A percentile compares a stretch with the other conserved stretches of the same genome.
phyloP scores from a whole-genome alignment of 306 rosid species.

The Vigna trinervia region DNA sequence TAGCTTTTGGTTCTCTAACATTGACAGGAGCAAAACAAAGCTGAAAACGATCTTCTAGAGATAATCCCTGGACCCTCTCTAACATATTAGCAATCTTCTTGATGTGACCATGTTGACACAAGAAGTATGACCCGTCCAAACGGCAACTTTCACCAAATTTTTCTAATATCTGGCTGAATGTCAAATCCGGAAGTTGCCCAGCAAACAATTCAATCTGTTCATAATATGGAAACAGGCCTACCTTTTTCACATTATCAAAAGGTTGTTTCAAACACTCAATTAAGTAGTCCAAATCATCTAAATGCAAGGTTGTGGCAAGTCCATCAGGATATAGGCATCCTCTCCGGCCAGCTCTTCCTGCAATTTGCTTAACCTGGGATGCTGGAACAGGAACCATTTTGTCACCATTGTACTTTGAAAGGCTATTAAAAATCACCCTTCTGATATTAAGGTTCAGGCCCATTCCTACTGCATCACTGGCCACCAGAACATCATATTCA shows the following conservation, averaged over 20 bases:
- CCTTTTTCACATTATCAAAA: conserved; percentile 68
- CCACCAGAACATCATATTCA: conserved; percentile 85
- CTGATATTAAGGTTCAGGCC: conserved; percentile 93
- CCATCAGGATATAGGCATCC: conserved; percentile 92
- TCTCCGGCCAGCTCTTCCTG: conserved; percentile 96
- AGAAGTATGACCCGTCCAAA: conserved; percentile 82
- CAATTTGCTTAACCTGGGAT: conserved; percentile 94
- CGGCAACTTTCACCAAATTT: conserved; percentile 79
- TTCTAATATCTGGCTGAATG: conserved; percentile 69
- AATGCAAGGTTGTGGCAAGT: conserved; percentile 78
- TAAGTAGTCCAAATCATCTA: conserved; percentile 85
- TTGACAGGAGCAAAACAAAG: conserved; percentile 92
- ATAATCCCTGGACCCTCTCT: conserved; percentile 72
- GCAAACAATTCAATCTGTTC: conserved; percentile 92
- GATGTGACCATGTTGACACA: conserved; percentile 77
- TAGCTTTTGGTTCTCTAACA: conserved; percentile 90
- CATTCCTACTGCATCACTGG: conserved; percentile 99
- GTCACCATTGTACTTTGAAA: conserved; percentile 88
- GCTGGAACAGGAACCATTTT: conserved; percentile 81
- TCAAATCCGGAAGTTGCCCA: conserved; percentile 60
- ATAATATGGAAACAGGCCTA: conserved; percentile 80
- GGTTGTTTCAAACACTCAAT: conserved; percentile 92
- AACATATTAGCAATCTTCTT: conserved; percentile 94
- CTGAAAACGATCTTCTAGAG: conserved; percentile 84
- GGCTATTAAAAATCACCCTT: conserved; percentile 82